These are phyloP conservation scores for Pichia nanzhaoensis DNA, from an alignment of 805 yeast genomes.

Conservation along the genomic window DNA sequence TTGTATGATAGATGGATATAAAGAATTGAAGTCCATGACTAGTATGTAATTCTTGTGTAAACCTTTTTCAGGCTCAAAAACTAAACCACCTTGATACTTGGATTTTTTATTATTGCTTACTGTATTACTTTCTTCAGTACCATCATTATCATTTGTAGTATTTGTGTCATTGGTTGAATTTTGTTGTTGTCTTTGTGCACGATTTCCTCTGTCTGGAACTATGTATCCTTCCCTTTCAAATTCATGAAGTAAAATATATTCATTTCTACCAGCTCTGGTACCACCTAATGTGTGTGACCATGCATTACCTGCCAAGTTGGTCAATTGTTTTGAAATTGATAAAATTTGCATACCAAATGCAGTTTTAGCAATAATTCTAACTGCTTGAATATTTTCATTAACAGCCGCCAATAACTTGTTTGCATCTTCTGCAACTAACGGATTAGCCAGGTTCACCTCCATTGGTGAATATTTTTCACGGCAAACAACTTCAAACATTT, in stretches of 20 bases:
- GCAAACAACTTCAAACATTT: constrained; percentile 82
- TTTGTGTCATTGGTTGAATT: constrained; percentile 9
- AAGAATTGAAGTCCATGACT: constrained; percentile 97
- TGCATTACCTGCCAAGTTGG: constrained; percentile 92
- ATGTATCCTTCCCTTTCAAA: constrained; percentile 72
- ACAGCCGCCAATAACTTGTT: constrained; percentile 61
- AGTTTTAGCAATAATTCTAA: constrained; percentile 65
- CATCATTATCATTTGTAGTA: constrained; percentile 26
- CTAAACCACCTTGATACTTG: constrained; percentile 49
- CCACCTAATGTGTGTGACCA: constrained; percentile 95
- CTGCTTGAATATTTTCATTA: constrained; percentile 59
- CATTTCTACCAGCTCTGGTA: constrained; percentile 94
- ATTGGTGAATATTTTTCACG: constrained; percentile 51
- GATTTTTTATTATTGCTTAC: constrained; percentile 37
- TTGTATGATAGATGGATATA: constrained; percentile 95
- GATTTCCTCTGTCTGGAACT: constrained; percentile 63
- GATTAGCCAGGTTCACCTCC: constrained; percentile 69
- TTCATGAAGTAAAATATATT: constrained; percentile 86
- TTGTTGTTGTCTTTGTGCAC: constrained; percentile 28
- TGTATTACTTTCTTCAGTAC: constrained; percentile 38
- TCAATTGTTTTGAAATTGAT: constrained; percentile 83
- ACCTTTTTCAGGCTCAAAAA: constrained; percentile 95
- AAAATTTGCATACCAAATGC: constrained; percentile 80
- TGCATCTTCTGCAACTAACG: constrained; percentile 61
- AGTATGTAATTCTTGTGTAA: constrained; percentile 79